Evolutionary conservation across 192 early-diverging fungal species (phyloP).

Genomic region (Funneliformis mosseae): DNA sequence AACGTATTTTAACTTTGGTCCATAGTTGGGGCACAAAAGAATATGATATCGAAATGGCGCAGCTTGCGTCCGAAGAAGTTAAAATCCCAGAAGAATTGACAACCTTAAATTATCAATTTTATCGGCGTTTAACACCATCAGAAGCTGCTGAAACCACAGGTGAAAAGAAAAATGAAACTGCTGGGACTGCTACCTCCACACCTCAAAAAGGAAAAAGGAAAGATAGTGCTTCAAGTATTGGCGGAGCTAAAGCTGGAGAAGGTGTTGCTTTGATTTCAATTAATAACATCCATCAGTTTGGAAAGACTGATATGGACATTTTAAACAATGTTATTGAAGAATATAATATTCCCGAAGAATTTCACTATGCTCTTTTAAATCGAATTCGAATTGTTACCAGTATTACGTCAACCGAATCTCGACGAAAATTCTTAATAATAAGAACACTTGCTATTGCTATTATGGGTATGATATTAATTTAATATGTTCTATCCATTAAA

Average conservation of each 20-base stretch:
- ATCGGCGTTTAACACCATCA: slow-evolving; percentile 45
- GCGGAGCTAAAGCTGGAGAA: slow-evolving; percentile 36
- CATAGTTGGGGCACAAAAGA: slow-evolving; percentile 65
- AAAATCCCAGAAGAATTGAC: slow-evolving; percentile 45
- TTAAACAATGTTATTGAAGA: slow-evolving; percentile 63
- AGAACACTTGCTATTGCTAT: slow-evolving; percentile 81
- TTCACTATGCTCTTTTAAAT: slow-evolving; percentile 80
- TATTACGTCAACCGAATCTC: slow-evolving; percentile 48
- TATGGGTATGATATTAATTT: slow-evolving; percentile 55
- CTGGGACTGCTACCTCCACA: slow-evolving; percentile 20
- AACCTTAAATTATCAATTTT: slow-evolving; percentile 65
- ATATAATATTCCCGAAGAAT: slow-evolving; percentile 70
- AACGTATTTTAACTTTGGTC: slow-evolving; percentile 59
- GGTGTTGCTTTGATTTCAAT: slow-evolving; percentile 64
- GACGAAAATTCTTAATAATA: slow-evolving; percentile 66
- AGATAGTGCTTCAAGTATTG: slow-evolving; percentile 24
- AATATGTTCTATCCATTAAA: background rate
- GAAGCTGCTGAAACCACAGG: slow-evolving; percentile 34
- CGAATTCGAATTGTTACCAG: slow-evolving; percentile 75
- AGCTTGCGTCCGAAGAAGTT: slow-evolving; percentile 46
- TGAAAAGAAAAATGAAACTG: slow-evolving; percentile 24
- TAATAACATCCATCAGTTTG: slow-evolving; percentile 40
- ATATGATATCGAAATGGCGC: slow-evolving; percentile 49
- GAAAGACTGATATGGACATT: slow-evolving; percentile 54
- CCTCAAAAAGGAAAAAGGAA: slow-evolving; percentile 23